Percentiles rank a stretch among this genome's conserved stretches.
phyloP scores from a whole-genome alignment of 1,284 basidiomycete species.

The Coniophora puteana region DNA sequence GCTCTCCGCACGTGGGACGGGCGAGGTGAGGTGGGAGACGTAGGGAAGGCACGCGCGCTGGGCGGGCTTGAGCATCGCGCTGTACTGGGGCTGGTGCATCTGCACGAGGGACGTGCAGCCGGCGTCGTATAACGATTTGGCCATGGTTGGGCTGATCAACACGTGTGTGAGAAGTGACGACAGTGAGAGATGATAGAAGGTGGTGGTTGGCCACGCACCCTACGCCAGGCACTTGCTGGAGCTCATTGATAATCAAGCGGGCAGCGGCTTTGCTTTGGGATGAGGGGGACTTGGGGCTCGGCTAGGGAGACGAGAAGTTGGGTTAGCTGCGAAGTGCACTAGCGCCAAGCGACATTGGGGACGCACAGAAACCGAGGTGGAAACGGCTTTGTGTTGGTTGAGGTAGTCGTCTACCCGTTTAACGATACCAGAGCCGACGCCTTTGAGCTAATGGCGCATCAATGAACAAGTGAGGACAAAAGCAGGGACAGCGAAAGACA shows the following conservation, averaged over 20 bases:
- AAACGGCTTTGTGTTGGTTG: too few species aligned
- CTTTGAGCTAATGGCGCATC: constrained; percentile 32
- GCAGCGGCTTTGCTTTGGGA: constrained; percentile 16
- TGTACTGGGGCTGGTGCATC: constrained; percentile 35
- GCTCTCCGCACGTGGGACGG: constrained; percentile 35
- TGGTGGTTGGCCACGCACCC: constrained; percentile 20
- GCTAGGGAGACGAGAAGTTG: constrained; percentile 8
- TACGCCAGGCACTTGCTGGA: constrained; percentile 28
- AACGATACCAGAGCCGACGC: constrained; percentile 39
- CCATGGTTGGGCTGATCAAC: constrained; percentile 31
- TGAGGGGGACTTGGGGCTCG: neutral
- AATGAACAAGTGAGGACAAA: constrained; percentile 1
- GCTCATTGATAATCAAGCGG: constrained; percentile 15
- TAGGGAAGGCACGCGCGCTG: constrained; percentile 38
- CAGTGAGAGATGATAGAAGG: neutral
- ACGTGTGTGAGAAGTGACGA: neutral
- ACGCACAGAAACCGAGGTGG: too few species aligned
- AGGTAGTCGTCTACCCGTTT: constrained; percentile 38
- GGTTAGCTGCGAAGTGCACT: constrained; percentile 5
- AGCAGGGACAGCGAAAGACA: constrained; percentile 9
- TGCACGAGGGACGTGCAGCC: constrained; percentile 45
- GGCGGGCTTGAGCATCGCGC: constrained; percentile 29
- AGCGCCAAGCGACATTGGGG: constrained; percentile 34
- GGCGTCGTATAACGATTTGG: constrained; percentile 38
- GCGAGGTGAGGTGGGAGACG: constrained; percentile 31